phyloP scores from a whole-genome alignment of 805 yeast species.

The Saccharomycopsis amapae region DNA sequence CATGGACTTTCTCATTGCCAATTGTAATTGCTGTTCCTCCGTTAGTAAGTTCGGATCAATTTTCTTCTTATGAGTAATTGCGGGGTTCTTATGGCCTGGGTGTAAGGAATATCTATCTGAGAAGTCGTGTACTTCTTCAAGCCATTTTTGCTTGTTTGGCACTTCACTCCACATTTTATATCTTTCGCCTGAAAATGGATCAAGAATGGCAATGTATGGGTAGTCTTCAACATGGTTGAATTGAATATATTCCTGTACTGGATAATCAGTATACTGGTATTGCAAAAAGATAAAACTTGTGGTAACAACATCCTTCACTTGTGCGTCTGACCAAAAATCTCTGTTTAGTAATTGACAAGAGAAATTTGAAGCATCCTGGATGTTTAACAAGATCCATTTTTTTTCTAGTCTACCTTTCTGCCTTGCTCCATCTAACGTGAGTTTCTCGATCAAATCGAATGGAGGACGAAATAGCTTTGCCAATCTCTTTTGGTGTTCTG shows the following conservation, averaged over 20 bases:
- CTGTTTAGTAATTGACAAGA: constrained; percentile 85
- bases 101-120: constrained; percentile 56
- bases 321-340: constrained; percentile 79
- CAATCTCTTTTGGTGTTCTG: constrained; percentile 51
- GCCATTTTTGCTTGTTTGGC: constrained; percentile 54
- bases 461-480: constrained; percentile 91
- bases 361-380: constrained; percentile 81
- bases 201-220: constrained; percentile 90
- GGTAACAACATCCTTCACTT: constrained; percentile 55
- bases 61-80: constrained; percentile 47
- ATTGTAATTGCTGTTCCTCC: constrained; percentile 78
- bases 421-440: constrained; percentile 69
- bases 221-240: constrained; percentile 62
- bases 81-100: constrained; percentile 35
- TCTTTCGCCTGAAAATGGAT: constrained; percentile 94
- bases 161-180: constrained; percentile 69
- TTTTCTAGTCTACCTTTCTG: constrained; percentile 50
- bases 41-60: constrained; percentile 59
- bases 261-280: constrained; percentile 69
- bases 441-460: constrained; percentile 70
- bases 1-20: constrained; percentile 66
- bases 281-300: constrained; percentile 78
- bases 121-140: constrained; percentile 64
- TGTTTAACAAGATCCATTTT: constrained; percentile 82
- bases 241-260: constrained; percentile 63